Evolutionary conservation across 306 rosid genomes (phyloP), one percentile per base, ranked within the genome.

Genomic region (Fragaria vesca): DNA sequence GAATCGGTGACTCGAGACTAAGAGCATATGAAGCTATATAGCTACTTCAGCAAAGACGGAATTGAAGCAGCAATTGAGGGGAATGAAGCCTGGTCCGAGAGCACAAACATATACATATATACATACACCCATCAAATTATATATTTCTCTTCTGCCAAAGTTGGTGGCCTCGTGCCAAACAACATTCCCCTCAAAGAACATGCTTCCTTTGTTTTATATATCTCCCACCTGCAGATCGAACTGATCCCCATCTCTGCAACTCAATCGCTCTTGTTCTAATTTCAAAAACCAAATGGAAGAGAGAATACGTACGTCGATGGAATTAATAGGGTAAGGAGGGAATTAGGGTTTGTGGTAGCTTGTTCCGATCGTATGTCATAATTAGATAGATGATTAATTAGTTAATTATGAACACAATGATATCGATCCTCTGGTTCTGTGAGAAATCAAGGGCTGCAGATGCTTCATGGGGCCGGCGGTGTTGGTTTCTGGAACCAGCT

Each of bases 21-120:
- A 20, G 50, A 12, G 15, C 48, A 47, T 12, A 24, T 40, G 43
- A 40, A 40, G 43, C 43, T 36, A 36, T 36, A 69, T 24, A 45
- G 45, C 13, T 34, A 13, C 36, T 52, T 40, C 43, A 55, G 65
- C 13, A n/a, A 52, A 52, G 50, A 48, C 4, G 38, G 24, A 74
- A 65, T 15, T 13, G 60, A 82, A 66, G 58, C 73, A 46, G n/a
- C 34, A 42, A 62, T 87, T 91, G 93, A 85, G 91, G 86, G 93
- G 96, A 88, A 90, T 88, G 96, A 90, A 90, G 96, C 90, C 96
- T 90, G 96, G 93, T 88, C 96, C 96, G 92, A 88, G 83, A 78
- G 70, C 81, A 48, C 81, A 3, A 34, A 80, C 68, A 20, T 24
- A 26, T 61, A 15, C 45, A 28, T 6, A 28, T 18, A 32, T 26